Base-by-base conservation (phyloP, 2,329 filamentous ascomycete species). In the Pseudomassariella vexata region DNA sequence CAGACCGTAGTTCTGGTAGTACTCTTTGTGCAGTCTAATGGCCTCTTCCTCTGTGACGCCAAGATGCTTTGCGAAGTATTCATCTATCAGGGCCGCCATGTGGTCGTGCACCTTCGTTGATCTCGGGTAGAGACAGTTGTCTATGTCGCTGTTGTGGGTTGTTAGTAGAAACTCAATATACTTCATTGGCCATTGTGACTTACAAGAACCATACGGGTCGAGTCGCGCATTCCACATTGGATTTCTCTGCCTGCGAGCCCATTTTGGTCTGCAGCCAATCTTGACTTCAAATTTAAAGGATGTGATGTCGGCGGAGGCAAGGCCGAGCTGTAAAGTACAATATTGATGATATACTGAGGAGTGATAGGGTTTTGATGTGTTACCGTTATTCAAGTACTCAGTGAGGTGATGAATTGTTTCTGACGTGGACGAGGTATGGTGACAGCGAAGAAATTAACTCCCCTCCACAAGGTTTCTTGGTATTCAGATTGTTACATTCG, bases 1-100 rank as follows among this genome's bases (percentile, higher is more conserved):
- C n/a, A 98, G 76, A 19, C 94, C 92, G 56, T 98, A 98, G 57
- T 85, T 88, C 50, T 80, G 82, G 66, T 96, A 98, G 66, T 98
- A 98, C 48, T 89, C 85, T 57, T 79, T 71, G 60, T 96, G 92
- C 17, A 98, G 76, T 48, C 81, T 74, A 38, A 77, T 77, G n/a
- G 92, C 92, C 37, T 96, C 90, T 34, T 86, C 72, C 46, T 70
- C 68, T 2, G 76, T 70, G 3, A 96, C 66, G 15, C 79, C 74
- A 4, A 96, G 75, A 56, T 95, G 87, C 32, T 68, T 68, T 30
- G 66, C 56, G 45, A 78, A 79, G 54, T 76, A 76, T 38, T 66
- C 51, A 48, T 76, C 69, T 52, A 96, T 98, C 40, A 95, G 69
- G 32, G 79, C 70, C 20, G 80, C 79, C 92, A 98, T 96, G 52